A percentile compares a stretch with the other conserved stretches of the same genome.
Conservation (phyloP, 2,329 filamentous ascomycete genomes). For the Diaporthe helianthi region DNA sequence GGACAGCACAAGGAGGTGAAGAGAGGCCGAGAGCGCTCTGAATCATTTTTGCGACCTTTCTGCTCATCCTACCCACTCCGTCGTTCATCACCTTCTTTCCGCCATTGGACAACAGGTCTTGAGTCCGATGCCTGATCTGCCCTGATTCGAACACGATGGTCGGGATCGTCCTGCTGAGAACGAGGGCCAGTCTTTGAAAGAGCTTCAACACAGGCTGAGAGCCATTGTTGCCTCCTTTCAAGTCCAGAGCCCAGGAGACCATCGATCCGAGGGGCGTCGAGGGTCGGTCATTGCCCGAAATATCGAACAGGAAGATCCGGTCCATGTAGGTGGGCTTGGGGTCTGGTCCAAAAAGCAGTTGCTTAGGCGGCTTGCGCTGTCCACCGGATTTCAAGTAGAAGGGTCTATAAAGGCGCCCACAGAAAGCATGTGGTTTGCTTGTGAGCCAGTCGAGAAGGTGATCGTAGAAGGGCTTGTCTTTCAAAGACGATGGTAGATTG, state of each 20-base stretch:
- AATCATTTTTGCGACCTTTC: slow-evolving; percentile 61
- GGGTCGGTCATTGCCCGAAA: slow-evolving; percentile 38
- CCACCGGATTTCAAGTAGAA: slow-evolving; percentile 52
- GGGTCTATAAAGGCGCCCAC: slow-evolving; percentile 55
- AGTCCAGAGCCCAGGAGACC: slow-evolving; percentile 60
- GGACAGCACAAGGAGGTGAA: slow-evolving; percentile 68
- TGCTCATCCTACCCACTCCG: slow-evolving; percentile 71
- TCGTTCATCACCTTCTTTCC: slow-evolving; percentile 65
- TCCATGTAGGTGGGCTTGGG: slow-evolving; percentile 46
- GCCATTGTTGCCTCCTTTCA: slow-evolving; percentile 47
- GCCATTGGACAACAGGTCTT: slow-evolving; percentile 50
- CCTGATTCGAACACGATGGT: slow-evolving; percentile 52
- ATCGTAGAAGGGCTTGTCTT: slow-evolving; percentile 43
- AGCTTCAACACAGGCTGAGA: slow-evolving; percentile 60
- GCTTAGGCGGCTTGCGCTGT: slow-evolving; percentile 48
- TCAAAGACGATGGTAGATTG: slow-evolving; percentile 40
- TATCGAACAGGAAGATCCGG: slow-evolving; percentile 60
- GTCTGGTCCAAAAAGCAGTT: slow-evolving; percentile 43
- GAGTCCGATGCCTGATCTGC: slow-evolving; percentile 51
- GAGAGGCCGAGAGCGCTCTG: slow-evolving; percentile 56
- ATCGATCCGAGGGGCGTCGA: slow-evolving; percentile 49
- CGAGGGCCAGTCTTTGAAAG: slow-evolving; percentile 64
- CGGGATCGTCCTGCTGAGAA: slow-evolving; percentile 58
- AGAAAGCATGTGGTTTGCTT: slow-evolving; percentile 48
- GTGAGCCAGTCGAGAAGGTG: slow-evolving; percentile 52